Evolutionary conservation across 202 grass and related monocot species (phyloP).

Genomic region (Schoenoplectus tabernaemontani): DNA sequence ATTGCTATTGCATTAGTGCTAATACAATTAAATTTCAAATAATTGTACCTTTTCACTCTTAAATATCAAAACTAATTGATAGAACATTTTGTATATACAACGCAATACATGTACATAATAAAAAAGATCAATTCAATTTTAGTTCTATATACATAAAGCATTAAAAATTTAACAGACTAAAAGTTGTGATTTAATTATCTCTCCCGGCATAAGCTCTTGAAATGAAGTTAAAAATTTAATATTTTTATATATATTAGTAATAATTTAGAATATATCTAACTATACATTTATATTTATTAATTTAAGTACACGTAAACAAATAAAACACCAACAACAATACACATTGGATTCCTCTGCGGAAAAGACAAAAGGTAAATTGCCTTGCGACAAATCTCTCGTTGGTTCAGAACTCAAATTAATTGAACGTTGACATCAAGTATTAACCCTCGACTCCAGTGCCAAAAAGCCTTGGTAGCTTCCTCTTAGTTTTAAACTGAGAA

Average conservation of each 20-base stretch:
- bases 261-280: not conserved
- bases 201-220: no score
- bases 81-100: no score
- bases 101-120: no score
- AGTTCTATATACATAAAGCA: no score
- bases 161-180: no score
- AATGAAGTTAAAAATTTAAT: not conserved
- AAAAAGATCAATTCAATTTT: no score
- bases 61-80: no score
- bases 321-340: not conserved
- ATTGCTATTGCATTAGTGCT: no score
- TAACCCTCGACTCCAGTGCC: not conserved
- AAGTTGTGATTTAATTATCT: no score
- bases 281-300: not conserved
- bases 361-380: not conserved
- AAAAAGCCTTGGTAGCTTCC: not conserved
- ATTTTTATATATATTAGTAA: not conserved
- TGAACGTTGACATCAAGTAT: not conserved
- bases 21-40: no score
- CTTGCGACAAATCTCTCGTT: not conserved
- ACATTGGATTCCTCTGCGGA: not conserved
- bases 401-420: not conserved
- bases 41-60: no score
- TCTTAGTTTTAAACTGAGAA: conserved; percentile 13
- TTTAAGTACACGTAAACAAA: not conserved